Evolutionary conservation across 177 flowering plant genomes (phyloP), one percentile per base, ranked within the genome.

Genomic region (Vitis hybrid): DNA sequence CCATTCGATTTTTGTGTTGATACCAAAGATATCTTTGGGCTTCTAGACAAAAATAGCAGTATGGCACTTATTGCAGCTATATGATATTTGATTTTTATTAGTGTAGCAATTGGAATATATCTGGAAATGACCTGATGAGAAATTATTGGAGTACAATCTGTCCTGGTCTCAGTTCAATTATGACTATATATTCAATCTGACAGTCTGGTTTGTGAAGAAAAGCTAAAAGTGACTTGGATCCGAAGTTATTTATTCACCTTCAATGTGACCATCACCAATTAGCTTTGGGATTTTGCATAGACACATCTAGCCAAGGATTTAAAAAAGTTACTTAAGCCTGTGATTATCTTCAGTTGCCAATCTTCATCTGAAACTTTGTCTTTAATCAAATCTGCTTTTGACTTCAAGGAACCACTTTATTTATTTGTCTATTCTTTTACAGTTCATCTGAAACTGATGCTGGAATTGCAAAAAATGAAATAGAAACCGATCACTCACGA

Each of bases 361-460:
- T 30, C 48, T 61, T 61, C 14, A 5, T 11, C 12, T 15, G 2
- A 55, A 41, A 54, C 30, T 24, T 18, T 53, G 52, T 52, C 32
- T 30, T n/a, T 18, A 14, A 54, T 54, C 21, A 5, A 18, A 24
- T 15, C 61, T 61, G 35, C 9, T 61, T 11, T 21, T 21, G 7
- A 32, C 7, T 67, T 58, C 9, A 11, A 35, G 20, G n/a, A 41
- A 9, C 67, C 48, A n/a, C 14, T 52, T 73, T 13, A 60, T n/a
- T 64, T 65, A 41, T 41, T 41, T 5, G 7, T 41, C 46, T 41
- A 41, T 7, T 55, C 52, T 32, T 58, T 65, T 56, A 65, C 77
- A 84, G 87, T 82, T 76, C 75, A 13, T 59, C 65, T 63, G 80
- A 84, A 64, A 63, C 80, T 66, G 88, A 71, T 78, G 84, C 67